A percentile compares a stretch with the other conserved stretches of the same genome.
These are phyloP conservation scores for Suhomyces terraborum DNA, from an alignment of 1,139 yeast genomes.

Conservation along the genomic window DNA sequence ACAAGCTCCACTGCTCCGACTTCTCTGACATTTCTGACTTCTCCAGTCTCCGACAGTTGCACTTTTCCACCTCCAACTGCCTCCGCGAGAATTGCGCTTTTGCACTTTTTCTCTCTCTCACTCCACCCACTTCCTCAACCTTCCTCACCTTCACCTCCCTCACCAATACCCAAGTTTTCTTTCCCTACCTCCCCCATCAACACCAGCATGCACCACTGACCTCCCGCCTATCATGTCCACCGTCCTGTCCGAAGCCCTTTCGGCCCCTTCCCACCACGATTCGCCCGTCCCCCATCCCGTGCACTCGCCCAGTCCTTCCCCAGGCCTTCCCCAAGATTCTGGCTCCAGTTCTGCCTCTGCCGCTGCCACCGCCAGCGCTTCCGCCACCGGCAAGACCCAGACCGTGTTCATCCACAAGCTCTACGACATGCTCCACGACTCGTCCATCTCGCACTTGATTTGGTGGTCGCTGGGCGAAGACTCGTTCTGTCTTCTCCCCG, in stretches of 20 bases:
- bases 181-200: neutral
- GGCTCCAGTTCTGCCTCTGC: neutral
- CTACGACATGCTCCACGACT: conserved; percentile 64
- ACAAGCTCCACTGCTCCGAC: no score
- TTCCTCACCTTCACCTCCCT: neutral
- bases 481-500: conserved; percentile 47
- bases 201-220: conserved; percentile 2
- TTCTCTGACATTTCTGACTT: no score
- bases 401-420: conserved; percentile 65
- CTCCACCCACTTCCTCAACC: neutral
- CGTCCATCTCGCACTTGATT: conserved; percentile 48
- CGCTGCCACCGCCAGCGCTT: conserved; percentile 24
- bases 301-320: conserved; percentile 12
- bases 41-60: no score
- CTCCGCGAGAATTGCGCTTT: no score
- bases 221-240: conserved; percentile 4
- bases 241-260: conserved; percentile 4
- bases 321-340: conserved; percentile 9
- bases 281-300: conserved; percentile 1
- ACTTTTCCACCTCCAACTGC: no score
- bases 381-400: conserved; percentile 41
- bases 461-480: conserved; percentile 53
- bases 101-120: no score
- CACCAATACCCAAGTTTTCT: neutral
- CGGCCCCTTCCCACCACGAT: conserved; percentile 4